Evolutionary conservation across 2,329 filamentous ascomycete species (phyloP), one percentile per base, ranked within the genome.

Genomic region (Microdochium bolleyi): DNA sequence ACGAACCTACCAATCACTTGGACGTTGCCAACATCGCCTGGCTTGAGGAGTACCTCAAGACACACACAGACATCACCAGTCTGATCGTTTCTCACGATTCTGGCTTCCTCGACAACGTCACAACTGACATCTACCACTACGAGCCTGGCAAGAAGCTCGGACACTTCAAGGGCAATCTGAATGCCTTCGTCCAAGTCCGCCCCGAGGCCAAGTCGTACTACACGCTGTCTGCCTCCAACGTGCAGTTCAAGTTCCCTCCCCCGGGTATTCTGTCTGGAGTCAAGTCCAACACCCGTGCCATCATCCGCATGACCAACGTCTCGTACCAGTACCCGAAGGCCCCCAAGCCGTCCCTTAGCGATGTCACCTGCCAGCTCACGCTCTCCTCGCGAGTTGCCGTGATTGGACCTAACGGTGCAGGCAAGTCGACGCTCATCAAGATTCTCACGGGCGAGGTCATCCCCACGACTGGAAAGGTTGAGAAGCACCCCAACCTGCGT

Each of bases 21-120:
- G 94, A 99, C 69, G 92, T 97, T 62, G 85, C 85, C 65, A 97
- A 97, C 70, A 91, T 99, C 62, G 90, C 88, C 60, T 99, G 94
- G 94, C 74, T 99, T 49, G 87, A 96, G 70, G 86, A 91, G 60
- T 99, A 99, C 70, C 83, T 99, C 63, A 95, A 95, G 80, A 81
- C 81, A n/a, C 91, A 99, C 74, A 88, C 89, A 5, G 89, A 97
- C 50, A 97, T 97, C 66, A 99, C 94, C 56, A 95, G 89, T 66
- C 77, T 99, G 75, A 97, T 99, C 65, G 94, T 99, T 60, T 95
- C 89, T 67, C 94, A 99, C 88, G 94, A 99, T 80, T 97, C 92
- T 2, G 87, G 88, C 22, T 99, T 99, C 81, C 76, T 99, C 54
- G 94, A 99, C 67, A 91, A 92, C 59, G 92, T 99, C 60, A 97